Conservation (phyloP, 208 protist genomes). For the Trypanosoma grayi region DNA sequence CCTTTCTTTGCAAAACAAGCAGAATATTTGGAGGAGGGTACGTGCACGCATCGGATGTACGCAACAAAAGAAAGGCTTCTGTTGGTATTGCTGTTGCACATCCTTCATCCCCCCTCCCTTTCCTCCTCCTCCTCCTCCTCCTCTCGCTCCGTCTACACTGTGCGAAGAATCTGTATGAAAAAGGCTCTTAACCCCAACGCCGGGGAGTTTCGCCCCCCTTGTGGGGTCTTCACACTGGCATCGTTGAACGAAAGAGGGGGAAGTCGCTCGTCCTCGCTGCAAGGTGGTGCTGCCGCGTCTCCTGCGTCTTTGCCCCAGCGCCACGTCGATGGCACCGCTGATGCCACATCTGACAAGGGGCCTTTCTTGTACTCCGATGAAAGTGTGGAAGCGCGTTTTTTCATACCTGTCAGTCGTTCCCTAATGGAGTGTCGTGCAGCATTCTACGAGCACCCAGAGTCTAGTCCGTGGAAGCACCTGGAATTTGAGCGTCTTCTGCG, state of each 20-base stretch:
- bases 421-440: slow-evolving; percentile 15
- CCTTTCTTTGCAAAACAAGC: no score
- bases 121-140: no score
- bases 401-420: not conserved
- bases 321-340: not conserved
- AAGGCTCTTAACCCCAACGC: slow-evolving; percentile 18
- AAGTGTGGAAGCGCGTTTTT: slow-evolving; percentile 1
- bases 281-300: not conserved
- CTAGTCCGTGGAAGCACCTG: slow-evolving; percentile 14
- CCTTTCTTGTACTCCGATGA: not conserved
- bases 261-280: not conserved
- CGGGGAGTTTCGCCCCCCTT: slow-evolving; percentile 14
- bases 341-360: not conserved
- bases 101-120: no score
- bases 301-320: not conserved
- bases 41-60: no score
- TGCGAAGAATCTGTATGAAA: slow-evolving; percentile 9
- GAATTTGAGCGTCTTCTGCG: slow-evolving; percentile 25
- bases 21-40: no score
- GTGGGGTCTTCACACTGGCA: not conserved
- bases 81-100: no score
- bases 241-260: not conserved
- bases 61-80: no score
- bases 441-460: slow-evolving; percentile 13
- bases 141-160: no score